A percentile compares a stretch with the other conserved stretches of the same genome.
Conservation (phyloP, 805 yeast genomes). For the Yamadazyma ubonensis region DNA sequence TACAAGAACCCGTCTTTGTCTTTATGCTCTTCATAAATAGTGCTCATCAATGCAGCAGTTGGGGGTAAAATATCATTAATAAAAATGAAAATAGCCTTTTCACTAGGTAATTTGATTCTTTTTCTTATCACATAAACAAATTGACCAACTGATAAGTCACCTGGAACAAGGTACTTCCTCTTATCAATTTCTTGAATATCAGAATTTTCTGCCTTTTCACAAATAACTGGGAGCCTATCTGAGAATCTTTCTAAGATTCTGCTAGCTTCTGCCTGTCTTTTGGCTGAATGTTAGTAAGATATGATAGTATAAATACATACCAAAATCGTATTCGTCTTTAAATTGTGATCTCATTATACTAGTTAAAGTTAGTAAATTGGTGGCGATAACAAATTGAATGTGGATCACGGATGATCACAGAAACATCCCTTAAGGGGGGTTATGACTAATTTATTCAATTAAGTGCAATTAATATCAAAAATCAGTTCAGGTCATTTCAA, state of each 20-base stretch:
- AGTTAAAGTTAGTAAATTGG: conserved; percentile 8
- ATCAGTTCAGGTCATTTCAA: no score
- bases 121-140: conserved; percentile 96
- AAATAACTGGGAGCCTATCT: conserved; percentile 94
- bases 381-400: background rate
- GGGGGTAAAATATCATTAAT: conserved; percentile 97
- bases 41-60: conserved; percentile 94
- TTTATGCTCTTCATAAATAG: conserved; percentile 93
- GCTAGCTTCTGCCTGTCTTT: conserved; percentile 92
- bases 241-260: conserved; percentile 85
- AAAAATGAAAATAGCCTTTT: conserved; percentile 96
- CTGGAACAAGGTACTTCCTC: conserved; percentile 94
- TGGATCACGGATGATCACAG: background rate
- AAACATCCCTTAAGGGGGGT: background rate
- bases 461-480: no score
- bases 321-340: conserved; percentile 90
- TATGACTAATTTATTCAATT: no score
- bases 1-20: conserved; percentile 97
- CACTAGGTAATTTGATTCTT: conserved; percentile 92
- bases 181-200: conserved; percentile 96
- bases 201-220: conserved; percentile 95
- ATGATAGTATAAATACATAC: conserved; percentile 3
- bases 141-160: conserved; percentile 95
- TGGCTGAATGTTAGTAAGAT: conserved; percentile 41
- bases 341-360: conserved; percentile 79